Evolutionary conservation across 2,329 filamentous ascomycete genomes (phyloP).

Genomic region (Xylaria sp.): DNA sequence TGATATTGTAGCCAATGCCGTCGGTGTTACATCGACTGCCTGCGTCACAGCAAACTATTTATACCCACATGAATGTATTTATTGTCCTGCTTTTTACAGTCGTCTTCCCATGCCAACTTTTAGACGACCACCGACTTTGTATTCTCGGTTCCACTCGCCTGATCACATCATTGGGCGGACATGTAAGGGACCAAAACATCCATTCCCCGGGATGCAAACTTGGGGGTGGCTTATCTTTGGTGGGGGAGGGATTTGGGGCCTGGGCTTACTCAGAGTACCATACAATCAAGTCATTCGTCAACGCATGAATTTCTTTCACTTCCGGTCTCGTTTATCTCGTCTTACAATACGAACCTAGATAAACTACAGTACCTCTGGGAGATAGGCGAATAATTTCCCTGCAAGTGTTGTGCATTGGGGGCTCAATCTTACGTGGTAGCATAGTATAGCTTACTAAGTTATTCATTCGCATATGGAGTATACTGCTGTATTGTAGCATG

Average conservation of each 20-base stretch:
- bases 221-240: conserved; percentile 4
- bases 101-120: too few relatives aligned
- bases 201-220: background rate
- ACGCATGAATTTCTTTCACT: background rate
- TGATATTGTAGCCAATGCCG: conserved; percentile 30
- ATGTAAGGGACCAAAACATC: conserved; percentile 29
- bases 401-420: conserved; percentile 28
- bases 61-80: conserved; percentile 14
- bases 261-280: background rate
- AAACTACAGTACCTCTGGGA: background rate
- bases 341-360: background rate
- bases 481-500: background rate
- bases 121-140: conserved; percentile 24
- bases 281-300: background rate
- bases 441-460: background rate
- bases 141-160: conserved; percentile 15
- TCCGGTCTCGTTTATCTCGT: conserved; percentile 10
- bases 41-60: conserved; percentile 14
- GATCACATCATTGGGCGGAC: background rate
- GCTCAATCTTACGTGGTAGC: conserved; percentile 5
- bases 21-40: conserved; percentile 20
- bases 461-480: background rate
- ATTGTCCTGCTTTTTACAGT: background rate
- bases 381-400: background rate
- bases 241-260: background rate